Evolutionary conservation across 2,329 filamentous ascomycete species (phyloP).

Genomic region (Penicillium sp.): DNA sequence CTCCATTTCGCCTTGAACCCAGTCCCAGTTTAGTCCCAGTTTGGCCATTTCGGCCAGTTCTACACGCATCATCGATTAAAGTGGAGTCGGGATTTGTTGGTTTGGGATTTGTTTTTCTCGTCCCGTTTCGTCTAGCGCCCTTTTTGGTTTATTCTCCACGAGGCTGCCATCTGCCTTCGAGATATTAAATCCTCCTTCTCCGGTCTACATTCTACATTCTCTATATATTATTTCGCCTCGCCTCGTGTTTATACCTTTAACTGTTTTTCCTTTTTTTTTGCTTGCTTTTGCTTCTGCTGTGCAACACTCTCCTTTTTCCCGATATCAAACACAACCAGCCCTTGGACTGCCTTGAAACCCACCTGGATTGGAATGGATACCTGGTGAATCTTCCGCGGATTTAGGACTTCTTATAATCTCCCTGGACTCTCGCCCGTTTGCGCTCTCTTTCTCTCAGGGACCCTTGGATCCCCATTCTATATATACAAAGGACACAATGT

Average conservation of each 20-base stretch:
- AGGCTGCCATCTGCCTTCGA: conserved; percentile 37
- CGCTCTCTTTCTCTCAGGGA: conserved; percentile 4
- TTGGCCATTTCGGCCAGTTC: neutral
- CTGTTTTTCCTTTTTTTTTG: conserved; percentile 2
- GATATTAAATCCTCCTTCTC: conserved; percentile 47
- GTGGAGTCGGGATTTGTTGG: neutral
- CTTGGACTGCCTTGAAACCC: conserved; percentile 2
- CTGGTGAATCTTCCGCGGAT: conserved; percentile 22
- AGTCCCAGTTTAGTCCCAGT: neutral
- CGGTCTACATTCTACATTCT: neutral
- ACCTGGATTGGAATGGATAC: conserved; percentile 20
- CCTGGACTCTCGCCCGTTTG: conserved; percentile 14
- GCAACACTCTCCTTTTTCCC: conserved; percentile 12
- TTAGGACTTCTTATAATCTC: conserved; percentile 11
- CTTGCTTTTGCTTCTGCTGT: conserved; percentile 1
- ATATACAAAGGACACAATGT: conserved; percentile 34
- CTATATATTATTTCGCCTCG: conserved; percentile 5
- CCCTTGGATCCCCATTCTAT: neutral
- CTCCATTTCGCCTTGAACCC: too few species aligned
- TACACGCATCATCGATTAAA: conserved; percentile 13
- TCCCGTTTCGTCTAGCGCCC: conserved; percentile 17
- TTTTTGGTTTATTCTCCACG: conserved; percentile 16
- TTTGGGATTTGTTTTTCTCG: conserved; percentile 7
- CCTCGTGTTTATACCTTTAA: conserved; percentile 5
- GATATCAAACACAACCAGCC: conserved; percentile 10